Conservation (phyloP, 176 grass and related monocot species). For the Zoysia pacifica region DNA sequence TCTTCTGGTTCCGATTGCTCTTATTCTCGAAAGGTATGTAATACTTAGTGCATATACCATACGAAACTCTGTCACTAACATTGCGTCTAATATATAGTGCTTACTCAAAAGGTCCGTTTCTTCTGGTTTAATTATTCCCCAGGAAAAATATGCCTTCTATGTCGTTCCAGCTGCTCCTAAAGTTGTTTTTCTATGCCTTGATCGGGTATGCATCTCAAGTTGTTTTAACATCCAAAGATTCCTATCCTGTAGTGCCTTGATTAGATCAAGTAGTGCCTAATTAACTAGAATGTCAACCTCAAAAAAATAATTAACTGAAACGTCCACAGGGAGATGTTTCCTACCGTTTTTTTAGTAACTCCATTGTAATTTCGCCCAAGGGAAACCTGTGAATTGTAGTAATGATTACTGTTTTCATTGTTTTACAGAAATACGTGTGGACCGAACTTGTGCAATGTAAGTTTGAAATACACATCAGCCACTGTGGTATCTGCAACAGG, state of each 20-base stretch:
- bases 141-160: constrained; percentile 43
- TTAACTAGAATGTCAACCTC: background rate
- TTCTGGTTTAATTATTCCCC: background rate
- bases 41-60: too few species aligned
- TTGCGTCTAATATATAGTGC: background rate
- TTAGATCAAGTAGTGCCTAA: too few species aligned
- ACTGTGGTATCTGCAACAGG: constrained; percentile 48
- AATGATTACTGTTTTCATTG: background rate
- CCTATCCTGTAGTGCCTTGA: background rate
- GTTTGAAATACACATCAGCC: constrained; percentile 54
- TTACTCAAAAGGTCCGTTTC: background rate
- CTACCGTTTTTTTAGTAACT: too few species aligned
- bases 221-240: background rate
- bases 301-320: too few species aligned
- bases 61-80: background rate
- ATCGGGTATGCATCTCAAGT: constrained; percentile 35
- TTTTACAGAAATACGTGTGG: constrained; percentile 52
- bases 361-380: too few species aligned
- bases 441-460: constrained; percentile 38
- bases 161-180: constrained; percentile 32
- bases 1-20: constrained; percentile 40
- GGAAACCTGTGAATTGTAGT: background rate
- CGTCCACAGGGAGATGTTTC: too few species aligned
- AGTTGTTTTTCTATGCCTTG: constrained; percentile 60
- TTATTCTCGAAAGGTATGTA: constrained; percentile 16